Conservation (phyloP, 805 yeast species). For the Cyberlindnera maritima region DNA sequence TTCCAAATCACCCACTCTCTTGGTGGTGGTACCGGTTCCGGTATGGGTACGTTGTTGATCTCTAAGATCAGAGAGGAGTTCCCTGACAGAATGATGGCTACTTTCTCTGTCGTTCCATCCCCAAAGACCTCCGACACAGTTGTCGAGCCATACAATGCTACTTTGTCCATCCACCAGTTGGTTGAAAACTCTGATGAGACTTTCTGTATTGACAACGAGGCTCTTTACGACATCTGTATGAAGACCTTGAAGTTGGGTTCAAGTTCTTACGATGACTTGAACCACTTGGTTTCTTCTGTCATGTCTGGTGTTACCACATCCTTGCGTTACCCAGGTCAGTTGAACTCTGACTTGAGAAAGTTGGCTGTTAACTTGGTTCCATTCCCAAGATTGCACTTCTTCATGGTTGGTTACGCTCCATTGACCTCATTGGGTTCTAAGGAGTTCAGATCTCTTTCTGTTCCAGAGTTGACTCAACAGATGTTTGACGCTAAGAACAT, state of each 20-base stretch:
- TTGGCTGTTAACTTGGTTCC: constrained; percentile 99
- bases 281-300: constrained; percentile 94
- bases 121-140: constrained; percentile 96
- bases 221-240: constrained; percentile 97
- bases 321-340: constrained; percentile 93
- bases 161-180: constrained; percentile 93
- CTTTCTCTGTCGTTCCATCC: constrained; percentile 97
- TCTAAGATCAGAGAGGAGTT: constrained; percentile 91
- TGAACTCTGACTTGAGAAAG: constrained; percentile 96
- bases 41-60: constrained; percentile 89
- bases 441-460: constrained; percentile 91
- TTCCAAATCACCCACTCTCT: constrained; percentile 94
- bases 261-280: constrained; percentile 83
- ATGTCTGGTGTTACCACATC: constrained; percentile 98
- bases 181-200: constrained; percentile 99
- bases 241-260: constrained; percentile 89
- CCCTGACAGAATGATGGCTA: constrained; percentile 96
- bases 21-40: constrained; percentile 99
- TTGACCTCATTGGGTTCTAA: constrained; percentile 89
- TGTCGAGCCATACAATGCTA: constrained; percentile 98
- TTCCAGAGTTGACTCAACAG: constrained; percentile 92
- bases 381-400: constrained; percentile 99
- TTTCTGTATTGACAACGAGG: constrained; percentile 98
- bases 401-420: constrained; percentile 97
- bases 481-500: constrained; percentile 98